Evolutionary conservation across 805 yeast species (phyloP), one percentile per base, ranked within the genome.

Genomic region (Metschnikowia gruessii): DNA sequence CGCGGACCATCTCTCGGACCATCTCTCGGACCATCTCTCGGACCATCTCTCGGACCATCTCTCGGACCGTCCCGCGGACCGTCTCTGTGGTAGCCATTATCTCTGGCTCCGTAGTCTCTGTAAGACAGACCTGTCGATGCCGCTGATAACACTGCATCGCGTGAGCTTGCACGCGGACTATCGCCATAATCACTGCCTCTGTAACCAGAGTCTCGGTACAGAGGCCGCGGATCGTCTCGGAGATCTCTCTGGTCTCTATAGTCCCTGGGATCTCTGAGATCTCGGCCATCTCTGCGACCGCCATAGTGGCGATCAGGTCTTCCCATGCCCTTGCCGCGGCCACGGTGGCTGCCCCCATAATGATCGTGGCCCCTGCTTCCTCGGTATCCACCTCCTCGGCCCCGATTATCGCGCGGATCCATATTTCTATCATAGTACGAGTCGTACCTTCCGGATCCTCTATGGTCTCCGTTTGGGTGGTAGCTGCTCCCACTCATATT

Each of bases 371-470:
- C 47, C 29, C 50, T 56, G 42, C 57, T 43, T 19, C 62, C 61
- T 28, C 65, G 52, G 45, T 52, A 55, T 1, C 57, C 60, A 19
- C 65, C 60, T 15, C 62, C 46, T 5, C 24, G 24, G 12, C 56
- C 53, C 21, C 63, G 49, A 38, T 40, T 22, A 2, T 42, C 56
- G 11, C 52, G 48, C 18, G 45, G 34, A 17, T 40, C 48, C 28
- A 15, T 19, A 29, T 38, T 37, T 15, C 52, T 35, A 19, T 50
- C 51, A 15, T 41, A 24, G 16, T 37, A 44, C 18, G 50, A 35
- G 28, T 48, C 49, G 31, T 46, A 42, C 22, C 54, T 45, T 26
- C 39, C 32, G 19, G 43, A 40, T n/a, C 48, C 39, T 13, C 50
- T 29, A 36, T 15, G 37, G 32, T 37, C 49, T 10, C 43, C 36